Conservation (phyloP, 1,139 yeast species). For the Geotrichum histeridarum region DNA sequence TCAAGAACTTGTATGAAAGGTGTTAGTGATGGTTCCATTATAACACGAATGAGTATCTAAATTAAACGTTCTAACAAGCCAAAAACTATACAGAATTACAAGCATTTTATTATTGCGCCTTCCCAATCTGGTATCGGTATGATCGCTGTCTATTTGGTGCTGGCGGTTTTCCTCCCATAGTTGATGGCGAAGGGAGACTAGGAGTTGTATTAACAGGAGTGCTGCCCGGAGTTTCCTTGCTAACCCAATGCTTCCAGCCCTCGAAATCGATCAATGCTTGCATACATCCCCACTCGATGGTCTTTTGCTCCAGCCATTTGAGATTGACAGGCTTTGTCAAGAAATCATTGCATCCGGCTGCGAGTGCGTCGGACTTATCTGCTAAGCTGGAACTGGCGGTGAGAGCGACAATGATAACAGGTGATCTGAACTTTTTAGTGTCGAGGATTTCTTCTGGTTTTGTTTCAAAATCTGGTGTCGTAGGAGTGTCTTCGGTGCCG, state of each 20-base stretch:
- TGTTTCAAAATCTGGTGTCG: too few relatives aligned
- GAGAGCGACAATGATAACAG: conserved; percentile 91
- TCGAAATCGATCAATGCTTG: conserved; percentile 95
- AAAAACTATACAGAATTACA: too few relatives aligned
- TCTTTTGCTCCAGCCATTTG: conserved; percentile 89
- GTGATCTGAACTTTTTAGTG: conserved; percentile 63
- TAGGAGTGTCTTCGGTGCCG: conserved; percentile 9
- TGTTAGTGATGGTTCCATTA: too few relatives aligned
- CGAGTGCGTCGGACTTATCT: conserved; percentile 83
- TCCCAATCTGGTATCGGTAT: background rate
- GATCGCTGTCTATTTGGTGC: background rate
- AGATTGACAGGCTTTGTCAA: conserved; percentile 94
- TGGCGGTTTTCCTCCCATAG: too few relatives aligned
- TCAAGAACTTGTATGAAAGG: too few relatives aligned
- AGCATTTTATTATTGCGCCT: too few relatives aligned
- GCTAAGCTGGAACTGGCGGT: conserved; percentile 88
- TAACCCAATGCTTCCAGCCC: conserved; percentile 89
- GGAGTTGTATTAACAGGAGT: background rate
- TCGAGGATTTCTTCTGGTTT: conserved; percentile 50
- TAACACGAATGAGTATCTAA: too few relatives aligned
- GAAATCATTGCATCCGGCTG: conserved; percentile 96
- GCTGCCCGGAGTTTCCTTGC: conserved; percentile 10
- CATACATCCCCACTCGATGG: conserved; percentile 92
- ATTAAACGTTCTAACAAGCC: too few relatives aligned
- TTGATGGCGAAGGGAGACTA: background rate